These are phyloP conservation scores for Panicum hallii DNA, from an alignment of 202 grass and related monocot genomes.

Conservation along the genomic window DNA sequence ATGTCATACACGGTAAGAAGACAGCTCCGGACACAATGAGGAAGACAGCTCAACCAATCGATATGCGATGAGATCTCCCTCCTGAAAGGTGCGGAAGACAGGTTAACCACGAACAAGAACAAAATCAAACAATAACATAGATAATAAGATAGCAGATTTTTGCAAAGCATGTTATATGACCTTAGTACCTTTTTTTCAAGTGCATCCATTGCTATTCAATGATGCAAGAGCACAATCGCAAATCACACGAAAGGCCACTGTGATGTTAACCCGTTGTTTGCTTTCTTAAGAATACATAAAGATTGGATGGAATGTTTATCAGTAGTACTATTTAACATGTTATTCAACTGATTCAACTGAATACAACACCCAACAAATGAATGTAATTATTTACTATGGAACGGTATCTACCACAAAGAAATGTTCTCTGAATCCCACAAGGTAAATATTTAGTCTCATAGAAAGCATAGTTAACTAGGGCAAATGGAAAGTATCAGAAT, in stretches of 20 bases:
- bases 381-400: background rate
- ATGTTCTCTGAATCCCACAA: background rate
- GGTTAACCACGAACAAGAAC: constrained; percentile 1
- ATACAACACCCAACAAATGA: background rate
- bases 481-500: background rate
- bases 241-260: background rate
- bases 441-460: background rate
- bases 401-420: background rate
- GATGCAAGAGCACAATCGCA: background rate
- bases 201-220: constrained; percentile 4
- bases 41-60: constrained; percentile 86
- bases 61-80: constrained; percentile 87
- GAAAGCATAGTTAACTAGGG: background rate
- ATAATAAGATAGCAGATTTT: constrained; percentile 5
- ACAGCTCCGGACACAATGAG: constrained; percentile 89
- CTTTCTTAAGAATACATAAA: background rate
- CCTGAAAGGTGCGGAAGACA: constrained; percentile 54
- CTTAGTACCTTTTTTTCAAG: background rate
- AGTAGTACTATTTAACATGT: background rate
- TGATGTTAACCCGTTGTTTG: background rate
- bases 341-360: background rate
- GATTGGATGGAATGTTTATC: background rate
- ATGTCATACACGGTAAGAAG: constrained; percentile 71
- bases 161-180: constrained; percentile 21
- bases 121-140: constrained; percentile 13